Evolutionary conservation across 2,329 filamentous ascomycete genomes (phyloP), one percentile per base, ranked within the genome.

Genomic region (Exophiala aquamarina): DNA sequence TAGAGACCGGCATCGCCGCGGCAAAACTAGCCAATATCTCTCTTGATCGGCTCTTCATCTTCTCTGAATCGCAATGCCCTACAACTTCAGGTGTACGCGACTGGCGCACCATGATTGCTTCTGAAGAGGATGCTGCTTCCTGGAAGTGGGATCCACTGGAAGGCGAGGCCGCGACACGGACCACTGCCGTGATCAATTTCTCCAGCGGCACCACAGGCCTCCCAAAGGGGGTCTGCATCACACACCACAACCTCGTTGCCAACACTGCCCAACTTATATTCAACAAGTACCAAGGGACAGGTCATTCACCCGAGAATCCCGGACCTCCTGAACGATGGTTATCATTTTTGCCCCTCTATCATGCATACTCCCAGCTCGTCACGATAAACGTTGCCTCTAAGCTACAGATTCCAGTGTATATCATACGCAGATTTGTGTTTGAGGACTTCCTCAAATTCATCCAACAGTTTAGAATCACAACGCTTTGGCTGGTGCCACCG

Each of bases 241-340:
- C 70, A 19, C 75, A 78, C 52, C 61, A 68, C 49, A 77, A 77
- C 50, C 61, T 78, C 20, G 66, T 76, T 23, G 68, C 75, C 31
- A 78, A 79, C 31, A 1, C 83, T 83, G 63, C 79, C 75, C 56
- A 70, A 83, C 63, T 88, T 52, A 69, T 90, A 40, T 52, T 47
- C 41, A 71, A 89, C 31, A 72, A 76, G 34, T 83, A 89, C 62
- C 81, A 81, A 40, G 81, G 76, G 0, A 82, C 85, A 0, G 72
- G 64, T 15, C 82, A 84, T 57, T 57, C 68, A 9, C 62, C 75
- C 66, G 1, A 70, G 76, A 70, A 60, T 59, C 34, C 81, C 81
- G 13, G 55, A 52, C 26, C 61, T 63, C 9, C 58, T 60, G 50
- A 66, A 63, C 59, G 66, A 4, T 73, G 72, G 3, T 52, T 76